Evolutionary conservation across 768 basidiomycete genomes (phyloP), one percentile per base, ranked within the genome.

Genomic region (Suillus variegatus): DNA sequence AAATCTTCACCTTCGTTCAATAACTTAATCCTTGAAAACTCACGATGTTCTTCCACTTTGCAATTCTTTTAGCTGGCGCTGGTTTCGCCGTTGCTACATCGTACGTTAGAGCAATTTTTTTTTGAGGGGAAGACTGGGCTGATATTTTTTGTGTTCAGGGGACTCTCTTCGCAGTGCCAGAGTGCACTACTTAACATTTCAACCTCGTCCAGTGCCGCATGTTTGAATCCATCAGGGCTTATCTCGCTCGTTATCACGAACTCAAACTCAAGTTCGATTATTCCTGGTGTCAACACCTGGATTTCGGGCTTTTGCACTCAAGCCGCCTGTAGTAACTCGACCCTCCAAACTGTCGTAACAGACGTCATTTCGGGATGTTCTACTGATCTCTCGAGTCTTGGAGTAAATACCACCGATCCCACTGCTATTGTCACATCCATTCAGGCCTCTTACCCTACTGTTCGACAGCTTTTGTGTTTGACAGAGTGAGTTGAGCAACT

Each of bases 381-480:
- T 18, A 68, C 71, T 38, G 83, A 85, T 38, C 72, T 85, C 5
- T 46, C 67, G 14, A 68, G 68, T 41, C 13, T 73, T 43, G 78
- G 76, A 22, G 43, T 78, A 40, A 2, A 60, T 1, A 66, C 68
- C 13, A 63, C 36, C 43, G 35, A 68, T 51, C n/a, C 71, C 8
- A 60, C 71, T 25, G 35, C 73, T 4, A 58, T 81, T 25, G 79
- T 79, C 3, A 46, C 78, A 4, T 49, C 78, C 22, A 82, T 90
- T 22, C 80, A 91, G 71, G 68, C 71, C 52, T 81, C 73, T 40
- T 93, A 90, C 73, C 88, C 90, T 2, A 78, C 82, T 2, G 79
- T 80, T 4, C 81, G 90, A 61, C 73, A 88, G 67, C 71, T 88
- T 9, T 73, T 77, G 12, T 94, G 92, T 73, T 76, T 92, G 70